Evolutionary conservation across 2,329 filamentous ascomycete genomes (phyloP), one percentile per base, ranked within the genome.

Genomic region (Lecanicillium sp.): DNA sequence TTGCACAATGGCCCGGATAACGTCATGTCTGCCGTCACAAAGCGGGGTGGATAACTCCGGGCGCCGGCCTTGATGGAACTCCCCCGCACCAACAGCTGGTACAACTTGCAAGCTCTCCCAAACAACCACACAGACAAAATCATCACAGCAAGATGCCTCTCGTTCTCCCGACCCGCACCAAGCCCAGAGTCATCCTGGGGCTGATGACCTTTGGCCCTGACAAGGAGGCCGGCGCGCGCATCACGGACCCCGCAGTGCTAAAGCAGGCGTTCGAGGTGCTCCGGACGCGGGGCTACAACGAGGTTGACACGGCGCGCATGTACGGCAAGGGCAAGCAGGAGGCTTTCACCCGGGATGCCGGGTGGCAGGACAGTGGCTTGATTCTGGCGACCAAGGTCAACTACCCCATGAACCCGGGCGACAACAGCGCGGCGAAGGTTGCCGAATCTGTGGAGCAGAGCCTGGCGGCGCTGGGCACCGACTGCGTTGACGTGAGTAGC

Each of bases 161-260:
- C 52, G 56, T 74, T 60, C 12, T 63, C 66, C 40, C 63, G 61
- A 27, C 59, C 62, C 36, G 42, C 44, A 41, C 12, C 48, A 84
- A 81, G 56, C 76, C 83, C 54, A 79, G 86, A 54, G 73, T 89
- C 58, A 88, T 95, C 72, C 81, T 95, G 32, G 88, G 89, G 55
- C 75, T 90, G 47, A 93, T 94, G 89, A 90, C 85, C 61, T 90
- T 89, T 70, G 86, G 85, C 24, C 81, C 86, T 2, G 77, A 79
- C 49, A 73, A 75, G 50, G 56, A 62, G 11, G 56, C 61, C 11
- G 87, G 86, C 29, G 87, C 84, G 37, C 82, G 88, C 38, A 82
- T 95, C 60, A 90, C 86, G 9, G 70, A 74, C 48, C 26, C 74
- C 2, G 64, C 79, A 50, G 83, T 86, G 36, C 89, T 84, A 70